Base-by-base conservation (phyloP, 2,329 filamentous ascomycete genomes). In the Graphium sp. region DNA sequence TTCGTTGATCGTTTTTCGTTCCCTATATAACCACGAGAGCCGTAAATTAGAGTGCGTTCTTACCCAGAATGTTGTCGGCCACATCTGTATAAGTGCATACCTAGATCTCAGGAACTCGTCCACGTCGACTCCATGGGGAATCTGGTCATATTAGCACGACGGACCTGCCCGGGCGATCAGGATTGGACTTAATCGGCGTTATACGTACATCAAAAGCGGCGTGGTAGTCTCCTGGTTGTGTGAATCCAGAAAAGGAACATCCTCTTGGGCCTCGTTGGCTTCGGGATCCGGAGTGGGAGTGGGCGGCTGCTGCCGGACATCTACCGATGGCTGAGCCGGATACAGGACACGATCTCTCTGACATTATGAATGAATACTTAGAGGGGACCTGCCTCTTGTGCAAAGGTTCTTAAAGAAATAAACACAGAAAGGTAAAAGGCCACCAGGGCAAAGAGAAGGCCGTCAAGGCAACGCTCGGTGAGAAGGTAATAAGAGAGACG, bases 1-100 rank as follows among this genome's bases (percentile, higher is more conserved):
- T 13, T 62, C 56, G 29, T 59, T 61, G 41, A 61, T 62, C 4
- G 49, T 45, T 30, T 56, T 60, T 15, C 53, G 50, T 38, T 62
- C 58, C 30, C 56, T 54, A 29, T 14, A 23, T 17, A 14, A 19
- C 22, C 24, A 8, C 10, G 11, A 10, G 25, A 27, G 13, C 4
- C n/a, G n/a, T n/a, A n/a, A n/a, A n/a, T n/a, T n/a, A n/a, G n/a
- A n/a, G n/a, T n/a, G n/a, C n/a, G n/a, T n/a, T n/a, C n/a, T n/a
- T n/a, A n/a, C n/a, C n/a, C n/a, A n/a, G n/a, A n/a, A n/a, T n/a
- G n/a, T n/a, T n/a, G n/a, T n/a, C n/a, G n/a, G n/a, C n/a, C n/a
- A n/a, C n/a, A n/a, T n/a, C n/a, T n/a, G n/a, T n/a, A n/a, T n/a
- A n/a, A n/a, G n/a, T n/a, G 27, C 37, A 11, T 39, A 55, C 51